These are phyloP conservation scores for Neoboletus subvelutipes DNA, from an alignment of 768 basidiomycete genomes.

Conservation along the genomic window DNA sequence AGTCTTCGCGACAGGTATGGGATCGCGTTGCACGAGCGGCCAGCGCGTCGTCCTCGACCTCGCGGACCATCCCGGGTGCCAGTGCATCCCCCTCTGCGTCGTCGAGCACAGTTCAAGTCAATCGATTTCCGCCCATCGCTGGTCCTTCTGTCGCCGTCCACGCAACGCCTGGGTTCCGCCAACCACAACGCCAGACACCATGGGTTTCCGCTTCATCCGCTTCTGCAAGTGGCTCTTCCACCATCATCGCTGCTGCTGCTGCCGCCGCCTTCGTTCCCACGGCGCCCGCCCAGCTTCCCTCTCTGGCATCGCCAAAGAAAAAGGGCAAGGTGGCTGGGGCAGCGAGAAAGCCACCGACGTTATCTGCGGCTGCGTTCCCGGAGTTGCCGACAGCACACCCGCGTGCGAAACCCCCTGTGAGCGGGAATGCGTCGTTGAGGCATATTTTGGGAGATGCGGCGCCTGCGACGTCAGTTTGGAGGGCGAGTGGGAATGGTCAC, in stretches of 20 bases:
- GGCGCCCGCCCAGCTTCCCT: neutral
- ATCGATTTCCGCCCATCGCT: constrained; percentile 34
- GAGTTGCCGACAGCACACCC: constrained; percentile 54
- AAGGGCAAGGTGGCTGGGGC: neutral
- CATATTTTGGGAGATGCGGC: constrained; percentile 47
- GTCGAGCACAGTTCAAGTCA: constrained; percentile 21
- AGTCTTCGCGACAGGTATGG: constrained; percentile 69
- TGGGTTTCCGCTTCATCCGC: constrained; percentile 45
- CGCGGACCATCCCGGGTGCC: constrained; percentile 22
- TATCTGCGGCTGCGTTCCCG: constrained; percentile 64
- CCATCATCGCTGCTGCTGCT: too few relatives aligned
- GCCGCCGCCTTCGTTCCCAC: neutral
- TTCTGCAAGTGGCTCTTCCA: constrained; percentile 4
- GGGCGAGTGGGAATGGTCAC: constrained; percentile 1
- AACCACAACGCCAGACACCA: constrained; percentile 54
- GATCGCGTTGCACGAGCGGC: constrained; percentile 89
- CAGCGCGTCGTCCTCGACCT: constrained; percentile 41
- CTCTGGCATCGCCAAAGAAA: constrained; percentile 10
- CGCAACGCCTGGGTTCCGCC: constrained; percentile 33
- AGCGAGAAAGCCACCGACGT: constrained; percentile 35
- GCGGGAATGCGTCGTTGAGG: constrained; percentile 65
- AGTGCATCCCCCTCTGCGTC: constrained; percentile 24
- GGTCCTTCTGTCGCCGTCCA: neutral
- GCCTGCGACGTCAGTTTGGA: constrained; percentile 37
- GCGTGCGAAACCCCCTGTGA: constrained; percentile 46